Conservation (phyloP, 768 basidiomycete species). For the Ramaria rubella region DNA sequence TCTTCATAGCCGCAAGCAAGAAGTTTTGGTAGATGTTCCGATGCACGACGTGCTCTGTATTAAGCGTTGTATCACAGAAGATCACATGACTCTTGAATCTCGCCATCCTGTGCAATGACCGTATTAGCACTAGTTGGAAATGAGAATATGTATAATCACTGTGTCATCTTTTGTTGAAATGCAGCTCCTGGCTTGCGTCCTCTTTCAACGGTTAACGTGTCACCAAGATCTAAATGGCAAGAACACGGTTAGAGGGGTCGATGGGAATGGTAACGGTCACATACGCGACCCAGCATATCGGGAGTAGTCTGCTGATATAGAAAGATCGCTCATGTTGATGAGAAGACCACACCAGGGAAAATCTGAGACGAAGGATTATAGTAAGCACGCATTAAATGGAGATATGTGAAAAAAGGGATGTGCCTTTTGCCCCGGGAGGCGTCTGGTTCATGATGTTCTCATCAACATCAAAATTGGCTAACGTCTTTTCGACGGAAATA, state of each 20-base stretch:
- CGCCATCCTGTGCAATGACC: constrained; percentile 44
- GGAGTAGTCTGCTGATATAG: constrained; percentile 72
- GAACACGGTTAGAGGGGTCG: background rate
- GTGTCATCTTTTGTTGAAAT: constrained; percentile 70
- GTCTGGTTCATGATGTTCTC: constrained; percentile 47
- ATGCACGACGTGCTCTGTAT: constrained; percentile 53
- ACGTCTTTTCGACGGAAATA: constrained; percentile 82
- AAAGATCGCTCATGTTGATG: constrained; percentile 70
- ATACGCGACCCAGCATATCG: constrained; percentile 58
- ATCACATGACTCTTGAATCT: constrained; percentile 73
- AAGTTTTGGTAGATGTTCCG: constrained; percentile 86
- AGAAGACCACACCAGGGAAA: constrained; percentile 94
- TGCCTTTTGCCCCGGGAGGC: constrained; percentile 39
- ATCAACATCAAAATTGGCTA: constrained; percentile 76
- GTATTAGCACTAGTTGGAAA: background rate
- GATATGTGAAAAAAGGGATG: background rate
- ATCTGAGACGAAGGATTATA: constrained; percentile 34
- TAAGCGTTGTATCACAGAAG: constrained; percentile 70
- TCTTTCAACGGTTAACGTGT: constrained; percentile 66
- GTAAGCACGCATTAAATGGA: background rate
- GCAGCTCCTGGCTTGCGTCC: constrained; percentile 56
- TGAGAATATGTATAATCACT: constrained; percentile 38
- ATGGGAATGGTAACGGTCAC: constrained; percentile 16
- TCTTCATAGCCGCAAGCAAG: constrained; percentile 75
- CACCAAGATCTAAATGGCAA: constrained; percentile 53